phyloP scores from a whole-genome alignment of 2,329 filamentous ascomycete genomes.

The Xylogone sp. region DNA sequence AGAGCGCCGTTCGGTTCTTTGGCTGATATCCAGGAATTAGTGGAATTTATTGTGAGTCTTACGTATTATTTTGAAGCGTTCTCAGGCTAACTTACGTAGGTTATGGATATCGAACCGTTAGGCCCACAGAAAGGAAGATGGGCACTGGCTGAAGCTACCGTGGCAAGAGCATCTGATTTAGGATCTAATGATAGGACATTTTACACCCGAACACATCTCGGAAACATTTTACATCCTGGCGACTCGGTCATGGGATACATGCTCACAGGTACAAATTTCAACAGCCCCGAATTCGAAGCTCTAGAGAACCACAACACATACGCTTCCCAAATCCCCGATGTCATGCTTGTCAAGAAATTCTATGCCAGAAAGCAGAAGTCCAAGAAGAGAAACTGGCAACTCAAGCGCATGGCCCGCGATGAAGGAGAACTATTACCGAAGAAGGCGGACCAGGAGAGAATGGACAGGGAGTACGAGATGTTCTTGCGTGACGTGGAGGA shows the following conservation, averaged over 20 bases:
- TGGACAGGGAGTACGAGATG: conserved; percentile 94
- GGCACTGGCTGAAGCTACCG: conserved; percentile 80
- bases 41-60: conserved; percentile 70
- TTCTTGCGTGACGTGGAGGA: conserved; percentile 97
- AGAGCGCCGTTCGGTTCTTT: conserved; percentile 79
- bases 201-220: conserved; percentile 87
- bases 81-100: not conserved
- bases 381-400: conserved; percentile 82
- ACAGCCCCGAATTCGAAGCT: conserved; percentile 80
- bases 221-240: conserved; percentile 77
- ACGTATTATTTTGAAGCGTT: not conserved
- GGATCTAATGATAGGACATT: conserved; percentile 84
- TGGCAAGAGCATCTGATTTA: conserved; percentile 82
- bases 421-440: conserved; percentile 82
- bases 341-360: conserved; percentile 94
- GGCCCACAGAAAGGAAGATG: conserved; percentile 75
- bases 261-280: conserved; percentile 85
- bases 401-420: conserved; percentile 90
- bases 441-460: conserved; percentile 81
- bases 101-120: conserved; percentile 88
- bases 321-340: conserved; percentile 78
- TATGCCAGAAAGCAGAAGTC: conserved; percentile 84
- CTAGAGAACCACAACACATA: conserved; percentile 77
- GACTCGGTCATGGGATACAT: conserved; percentile 96
- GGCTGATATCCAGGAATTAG: conserved; percentile 77